A percentile compares a stretch with the other conserved stretches of the same genome.
These are phyloP conservation scores for Pleurostoma richardsiae DNA, from an alignment of 2,329 filamentous ascomycete genomes.

Conservation along the genomic window DNA sequence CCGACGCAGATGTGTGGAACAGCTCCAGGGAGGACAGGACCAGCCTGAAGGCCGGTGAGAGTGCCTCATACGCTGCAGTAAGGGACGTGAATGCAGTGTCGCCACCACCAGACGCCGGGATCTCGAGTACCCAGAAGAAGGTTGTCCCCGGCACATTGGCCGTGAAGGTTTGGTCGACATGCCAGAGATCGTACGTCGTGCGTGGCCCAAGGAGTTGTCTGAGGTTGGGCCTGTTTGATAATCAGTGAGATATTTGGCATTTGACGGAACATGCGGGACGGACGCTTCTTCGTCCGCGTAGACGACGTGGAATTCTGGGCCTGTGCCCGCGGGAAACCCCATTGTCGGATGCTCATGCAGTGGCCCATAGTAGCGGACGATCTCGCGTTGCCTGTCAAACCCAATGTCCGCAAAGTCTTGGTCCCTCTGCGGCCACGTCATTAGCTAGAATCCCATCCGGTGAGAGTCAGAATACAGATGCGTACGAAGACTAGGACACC, in stretches of 20 bases:
- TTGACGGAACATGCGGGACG: slow-evolving; percentile 1
- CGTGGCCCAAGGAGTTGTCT: slow-evolving; percentile 18
- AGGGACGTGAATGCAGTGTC: slow-evolving; percentile 24
- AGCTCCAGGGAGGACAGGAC: slow-evolving; percentile 4
- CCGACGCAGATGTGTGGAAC: slow-evolving; percentile 17
- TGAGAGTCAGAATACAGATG: not conserved
- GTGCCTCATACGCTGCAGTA: slow-evolving; percentile 19
- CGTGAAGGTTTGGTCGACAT: slow-evolving; percentile 26
- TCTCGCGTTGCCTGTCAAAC: slow-evolving; percentile 21
- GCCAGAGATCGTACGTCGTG: slow-evolving; percentile 23
- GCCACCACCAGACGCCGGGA: slow-evolving; percentile 14
- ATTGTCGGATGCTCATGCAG: slow-evolving; percentile 23
- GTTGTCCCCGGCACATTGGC: slow-evolving; percentile 22
- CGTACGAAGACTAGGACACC: slow-evolving; percentile 24
- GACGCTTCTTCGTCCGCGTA: slow-evolving; percentile 24
- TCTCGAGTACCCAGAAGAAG: slow-evolving; percentile 26
- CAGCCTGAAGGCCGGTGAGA: slow-evolving; percentile 18
- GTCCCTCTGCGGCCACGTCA: slow-evolving; percentile 13
- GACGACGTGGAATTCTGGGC: slow-evolving; percentile 25
- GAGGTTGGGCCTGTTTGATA: slow-evolving; percentile 14
- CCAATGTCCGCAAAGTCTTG: slow-evolving; percentile 24
- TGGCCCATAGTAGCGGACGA: slow-evolving; percentile 22
- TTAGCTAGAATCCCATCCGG: not conserved
- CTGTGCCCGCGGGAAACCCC: slow-evolving; percentile 22
- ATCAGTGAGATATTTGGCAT: not conserved